Base-by-base conservation (phyloP, 1,139 yeast genomes). In the Yamadazyma mexicana region DNA sequence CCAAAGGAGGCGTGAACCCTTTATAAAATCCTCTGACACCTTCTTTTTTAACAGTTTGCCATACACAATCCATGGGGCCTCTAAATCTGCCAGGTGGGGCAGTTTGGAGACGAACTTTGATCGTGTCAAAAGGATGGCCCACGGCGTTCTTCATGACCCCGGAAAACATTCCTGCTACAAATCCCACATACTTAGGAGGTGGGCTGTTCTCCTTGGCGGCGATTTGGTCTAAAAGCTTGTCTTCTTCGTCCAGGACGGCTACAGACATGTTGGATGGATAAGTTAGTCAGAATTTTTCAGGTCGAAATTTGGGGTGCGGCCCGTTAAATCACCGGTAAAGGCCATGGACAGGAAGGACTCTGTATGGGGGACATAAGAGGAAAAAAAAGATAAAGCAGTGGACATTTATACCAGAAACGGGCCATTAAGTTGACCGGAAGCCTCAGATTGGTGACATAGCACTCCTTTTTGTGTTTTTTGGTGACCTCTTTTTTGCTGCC, bases 81-180 rank as follows among this genome's bases (percentile, higher is more conserved):
- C 69, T 80, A 66, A 87, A 88, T 39, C 81, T 66, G 0, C 88
- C 87, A 33, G 54, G 52, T 16, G 81, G 77, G 1, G 94, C 85
- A 0, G 96, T 88, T 56, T 89, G 97, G 33, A 89, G 68, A 38
- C 97, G 69, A 18, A 88, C 96, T 56, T 89, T 89, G 49, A 89
- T 80, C 2, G 96, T 87, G 57, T 89, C 97, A 52, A 89, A 88
- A 5, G 97, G 96, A 59, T 89, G 96, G 1, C 97, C 96, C 14
- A 89, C 96, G 0, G 84, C 80, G 52, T 88, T 85, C 59, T 89
- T 89, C 54, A 87, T 85, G 27, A 87, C 77, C 15, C 96, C 96
- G 0, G 92, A 83, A 55, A 85, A 85, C 55, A 86, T 80, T 5
- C 96, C 96, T 2, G 96, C 96, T 11, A 87, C 75, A 55, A 87